These are phyloP conservation scores for Suillus tomentosus DNA, from an alignment of 768 basidiomycete genomes.

Conservation along the genomic window DNA sequence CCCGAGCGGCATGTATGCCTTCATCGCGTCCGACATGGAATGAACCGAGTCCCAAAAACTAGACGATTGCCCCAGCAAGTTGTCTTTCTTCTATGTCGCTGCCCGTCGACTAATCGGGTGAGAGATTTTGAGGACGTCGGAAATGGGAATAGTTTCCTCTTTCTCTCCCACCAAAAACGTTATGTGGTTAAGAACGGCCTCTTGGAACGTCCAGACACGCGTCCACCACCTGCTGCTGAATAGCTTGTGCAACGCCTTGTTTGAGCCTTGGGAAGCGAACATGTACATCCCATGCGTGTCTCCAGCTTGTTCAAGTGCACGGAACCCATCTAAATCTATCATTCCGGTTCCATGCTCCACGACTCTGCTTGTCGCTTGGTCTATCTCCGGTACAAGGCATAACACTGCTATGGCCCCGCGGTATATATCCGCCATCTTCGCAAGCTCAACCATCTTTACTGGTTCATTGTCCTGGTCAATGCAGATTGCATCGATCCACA, in stretches of 20 bases:
- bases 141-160: constrained; percentile 11
- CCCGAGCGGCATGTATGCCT: constrained; percentile 10
- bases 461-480: constrained; percentile 8
- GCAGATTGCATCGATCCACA: constrained; percentile 13
- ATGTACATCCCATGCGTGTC: constrained; percentile 15
- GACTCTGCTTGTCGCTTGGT: constrained; percentile 2
- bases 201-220: constrained; percentile 14
- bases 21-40: constrained; percentile 4
- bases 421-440: constrained; percentile 12
- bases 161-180: constrained; percentile 12
- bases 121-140: constrained; percentile 10
- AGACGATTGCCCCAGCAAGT: constrained; percentile 7
- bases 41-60: constrained; percentile 12
- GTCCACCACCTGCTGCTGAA: constrained; percentile 14
- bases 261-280: constrained; percentile 11
- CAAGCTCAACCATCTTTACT: constrained; percentile 4
- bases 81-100: constrained; percentile 8
- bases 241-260: background rate
- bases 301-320: constrained; percentile 8
- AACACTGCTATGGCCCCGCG: constrained; percentile 10
- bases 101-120: constrained; percentile 10
- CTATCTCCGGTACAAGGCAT: constrained; percentile 11
- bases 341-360: constrained; percentile 7
- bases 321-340: constrained; percentile 11
- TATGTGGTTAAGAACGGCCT: constrained; percentile 6